A percentile compares a stretch with the other conserved stretches of the same genome.
Evolutionary conservation across 345 rosid genomes (phyloP).

Genomic region (Hypericum perforatum): DNA sequence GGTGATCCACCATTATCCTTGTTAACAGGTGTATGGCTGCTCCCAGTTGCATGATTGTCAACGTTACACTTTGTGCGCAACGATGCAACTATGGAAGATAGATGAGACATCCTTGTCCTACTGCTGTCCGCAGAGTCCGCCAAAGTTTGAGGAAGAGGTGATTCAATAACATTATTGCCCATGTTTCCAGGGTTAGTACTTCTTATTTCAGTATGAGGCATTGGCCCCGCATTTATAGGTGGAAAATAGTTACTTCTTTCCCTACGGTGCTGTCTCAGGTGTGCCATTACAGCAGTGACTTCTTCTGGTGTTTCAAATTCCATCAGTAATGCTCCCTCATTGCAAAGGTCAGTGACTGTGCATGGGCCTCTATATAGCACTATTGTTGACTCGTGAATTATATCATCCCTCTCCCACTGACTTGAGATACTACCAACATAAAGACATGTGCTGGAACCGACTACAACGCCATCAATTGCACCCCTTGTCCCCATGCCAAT

Average conservation of each 20-base stretch:
- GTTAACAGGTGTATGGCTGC: conserved; percentile 9
- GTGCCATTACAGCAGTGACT: conserved; percentile 74
- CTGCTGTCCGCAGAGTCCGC: conserved; percentile 37
- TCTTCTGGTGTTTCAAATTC: conserved; percentile 93
- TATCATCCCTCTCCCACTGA: conserved; percentile 86
- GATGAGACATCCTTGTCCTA: conserved; percentile 33
- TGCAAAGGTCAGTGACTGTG: conserved; percentile 61
- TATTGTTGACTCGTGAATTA: conserved; percentile 78
- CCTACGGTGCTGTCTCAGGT: conserved; percentile 65
- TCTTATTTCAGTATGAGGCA: conserved; percentile 41
- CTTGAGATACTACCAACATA: conserved; percentile 67
- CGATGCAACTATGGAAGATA: conserved; percentile 35
- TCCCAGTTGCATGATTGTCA: conserved; percentile 19
- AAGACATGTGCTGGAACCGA: conserved; percentile 69
- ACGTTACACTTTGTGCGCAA: conserved; percentile 33
- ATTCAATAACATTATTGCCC: conserved; percentile 28
- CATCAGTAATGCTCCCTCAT: conserved; percentile 75
- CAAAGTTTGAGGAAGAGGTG: conserved; percentile 34
- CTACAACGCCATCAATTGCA: conserved; percentile 61
- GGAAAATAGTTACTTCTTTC: conserved; percentile 40
- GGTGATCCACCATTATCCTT: conserved; percentile 28
- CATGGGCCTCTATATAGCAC: conserved; percentile 67
- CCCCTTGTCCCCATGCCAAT: conserved; percentile 80
- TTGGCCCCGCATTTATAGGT: conserved; percentile 32
- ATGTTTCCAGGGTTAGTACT: conserved; percentile 30